Evolutionary conservation across 2,329 filamentous ascomycete species (phyloP).

Genomic region (Alternaria viburni): DNA sequence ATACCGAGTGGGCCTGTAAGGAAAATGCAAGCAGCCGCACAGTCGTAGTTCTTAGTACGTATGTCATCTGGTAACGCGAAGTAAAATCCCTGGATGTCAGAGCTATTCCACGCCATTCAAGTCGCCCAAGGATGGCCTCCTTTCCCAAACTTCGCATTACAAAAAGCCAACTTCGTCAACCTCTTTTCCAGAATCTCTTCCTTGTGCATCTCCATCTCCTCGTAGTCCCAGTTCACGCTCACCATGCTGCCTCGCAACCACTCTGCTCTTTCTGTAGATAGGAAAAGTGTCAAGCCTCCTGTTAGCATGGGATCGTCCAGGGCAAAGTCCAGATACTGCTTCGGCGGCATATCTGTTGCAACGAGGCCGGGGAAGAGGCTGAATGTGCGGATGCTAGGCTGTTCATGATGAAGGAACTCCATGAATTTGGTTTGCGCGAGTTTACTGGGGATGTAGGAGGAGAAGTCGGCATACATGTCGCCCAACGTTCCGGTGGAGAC

Average conservation of each 20-base stretch:
- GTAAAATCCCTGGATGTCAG: background rate
- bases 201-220: background rate
- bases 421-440: background rate
- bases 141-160: background rate
- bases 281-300: background rate
- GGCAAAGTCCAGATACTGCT: background rate
- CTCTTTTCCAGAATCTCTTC: background rate
- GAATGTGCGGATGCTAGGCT: background rate
- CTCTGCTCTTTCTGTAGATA: background rate
- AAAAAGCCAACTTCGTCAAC: background rate
- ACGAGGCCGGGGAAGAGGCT: background rate
- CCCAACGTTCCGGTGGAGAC: background rate
- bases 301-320: background rate
- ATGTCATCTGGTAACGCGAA: background rate
- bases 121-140: background rate
- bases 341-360: background rate
- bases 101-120: fast-evolving
- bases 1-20: background rate
- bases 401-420: background rate
- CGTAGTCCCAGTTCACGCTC: background rate
- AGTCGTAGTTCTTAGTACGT: fast-evolving
- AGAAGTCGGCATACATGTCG: background rate
- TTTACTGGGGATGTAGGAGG: background rate
- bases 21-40: background rate
- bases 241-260: background rate